Percentiles rank a stretch among this genome's conserved stretches.
These are phyloP conservation scores for Colletotrichum incanum DNA, from an alignment of 2,329 filamentous ascomycete genomes.

Conservation along the genomic window DNA sequence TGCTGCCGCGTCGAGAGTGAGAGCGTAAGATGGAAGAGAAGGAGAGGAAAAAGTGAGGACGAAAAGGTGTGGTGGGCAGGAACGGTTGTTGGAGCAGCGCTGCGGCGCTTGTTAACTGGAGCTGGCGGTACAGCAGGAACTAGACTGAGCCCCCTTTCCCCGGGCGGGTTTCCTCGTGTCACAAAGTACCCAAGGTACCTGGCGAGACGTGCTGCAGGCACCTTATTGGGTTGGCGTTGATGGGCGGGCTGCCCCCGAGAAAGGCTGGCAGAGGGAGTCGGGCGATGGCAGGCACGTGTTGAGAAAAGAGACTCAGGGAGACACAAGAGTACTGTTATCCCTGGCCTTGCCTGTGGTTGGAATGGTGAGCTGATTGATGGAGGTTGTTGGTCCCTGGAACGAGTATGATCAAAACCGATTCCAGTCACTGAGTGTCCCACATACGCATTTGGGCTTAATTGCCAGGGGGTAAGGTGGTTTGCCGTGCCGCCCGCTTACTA, in stretches of 20 bases:
- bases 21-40: neutral
- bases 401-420: neutral
- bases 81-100: conserved; percentile 16
- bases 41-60: conserved; percentile 19
- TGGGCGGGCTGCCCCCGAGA: neutral
- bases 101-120: conserved; percentile 16
- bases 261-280: conserved; percentile 24
- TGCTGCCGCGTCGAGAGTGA: conserved; percentile 6
- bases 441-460: neutral
- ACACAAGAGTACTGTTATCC: neutral
- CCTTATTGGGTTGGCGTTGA: conserved; percentile 18
- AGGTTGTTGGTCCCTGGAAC: neutral
- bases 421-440: too few relatives aligned
- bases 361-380: neutral
- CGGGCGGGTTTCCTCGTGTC: conserved; percentile 17
- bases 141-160: conserved; percentile 18
- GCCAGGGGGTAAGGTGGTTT: neutral
- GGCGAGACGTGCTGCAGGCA: conserved; percentile 6
- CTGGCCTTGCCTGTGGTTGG: neutral
- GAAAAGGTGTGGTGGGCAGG: conserved; percentile 14
- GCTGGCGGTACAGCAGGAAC: conserved; percentile 16
- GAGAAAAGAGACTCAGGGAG: conserved; percentile 3
- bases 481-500: neutral
- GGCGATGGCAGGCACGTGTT: conserved; percentile 32
- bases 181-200: conserved; percentile 12